Evolutionary conservation across 2,329 filamentous ascomycete genomes (phyloP).

Genomic region (Fusarium ramigenum): DNA sequence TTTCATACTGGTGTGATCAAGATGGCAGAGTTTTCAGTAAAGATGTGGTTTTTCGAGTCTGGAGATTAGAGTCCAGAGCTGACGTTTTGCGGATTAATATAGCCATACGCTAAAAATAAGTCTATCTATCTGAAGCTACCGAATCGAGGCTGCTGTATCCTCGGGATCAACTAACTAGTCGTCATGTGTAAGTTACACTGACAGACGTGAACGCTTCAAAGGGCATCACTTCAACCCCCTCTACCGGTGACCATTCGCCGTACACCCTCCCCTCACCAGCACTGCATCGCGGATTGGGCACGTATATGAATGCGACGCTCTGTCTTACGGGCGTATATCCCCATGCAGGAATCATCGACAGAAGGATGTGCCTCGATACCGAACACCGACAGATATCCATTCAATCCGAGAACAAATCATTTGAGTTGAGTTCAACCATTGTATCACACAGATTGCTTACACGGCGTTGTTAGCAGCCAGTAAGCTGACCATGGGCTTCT

Average conservation of each 20-base stretch:
- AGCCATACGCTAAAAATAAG: background rate
- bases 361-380: background rate
- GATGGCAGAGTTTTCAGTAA: background rate
- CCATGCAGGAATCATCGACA: constrained; percentile 17
- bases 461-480: background rate
- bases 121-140: background rate
- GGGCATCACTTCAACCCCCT: background rate
- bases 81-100: constrained; percentile 15
- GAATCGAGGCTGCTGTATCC: background rate
- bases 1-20: constrained; percentile 29
- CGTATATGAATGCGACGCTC: background rate
- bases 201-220: background rate
- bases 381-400: constrained; percentile 28
- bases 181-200: constrained; percentile 1
- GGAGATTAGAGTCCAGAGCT: background rate
- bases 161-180: background rate
- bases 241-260: constrained; percentile 10
- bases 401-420: background rate
- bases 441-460: background rate
- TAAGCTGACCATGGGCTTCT: constrained; percentile 11
- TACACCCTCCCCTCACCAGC: constrained; percentile 9
- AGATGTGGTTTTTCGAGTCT: background rate
- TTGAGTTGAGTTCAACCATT: background rate
- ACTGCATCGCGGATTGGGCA: constrained; percentile 21
- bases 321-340: background rate